Percentiles rank a stretch among this genome's conserved stretches.
Conservation (phyloP, 2,329 filamentous ascomycete genomes). For the Trichoderma sp. region DNA sequence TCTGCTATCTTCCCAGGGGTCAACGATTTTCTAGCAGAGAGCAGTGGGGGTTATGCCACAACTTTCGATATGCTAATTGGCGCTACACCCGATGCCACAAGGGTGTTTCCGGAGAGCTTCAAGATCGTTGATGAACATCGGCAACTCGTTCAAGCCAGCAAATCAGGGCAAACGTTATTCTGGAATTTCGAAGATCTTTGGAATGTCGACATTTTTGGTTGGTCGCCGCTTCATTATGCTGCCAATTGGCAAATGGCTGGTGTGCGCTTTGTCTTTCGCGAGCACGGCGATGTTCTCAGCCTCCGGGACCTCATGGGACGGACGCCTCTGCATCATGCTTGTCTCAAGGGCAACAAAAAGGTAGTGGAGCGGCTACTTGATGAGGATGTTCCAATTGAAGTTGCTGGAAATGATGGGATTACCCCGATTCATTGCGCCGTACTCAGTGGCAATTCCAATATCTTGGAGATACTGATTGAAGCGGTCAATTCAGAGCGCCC, state of each 20-base stretch:
- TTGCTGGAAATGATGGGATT: constrained; percentile 5
- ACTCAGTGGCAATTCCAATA: background rate
- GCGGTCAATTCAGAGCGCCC: no score
- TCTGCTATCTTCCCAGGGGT: background rate
- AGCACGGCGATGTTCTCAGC: background rate
- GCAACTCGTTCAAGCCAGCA: background rate
- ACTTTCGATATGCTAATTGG: background rate
- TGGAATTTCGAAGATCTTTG: background rate
- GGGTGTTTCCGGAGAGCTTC: background rate
- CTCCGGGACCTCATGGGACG: constrained; percentile 4
- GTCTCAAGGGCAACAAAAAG: background rate
- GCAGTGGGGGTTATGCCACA: background rate
- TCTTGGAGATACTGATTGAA: background rate
- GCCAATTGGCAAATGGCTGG: background rate
- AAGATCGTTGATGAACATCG: background rate
- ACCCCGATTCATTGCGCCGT: constrained; percentile 22
- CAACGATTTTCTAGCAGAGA: no score
- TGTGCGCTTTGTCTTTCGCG: background rate
- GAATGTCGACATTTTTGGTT: background rate
- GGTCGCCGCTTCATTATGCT: constrained; percentile 23
- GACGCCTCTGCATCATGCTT: constrained; percentile 23
- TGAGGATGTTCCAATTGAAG: background rate
- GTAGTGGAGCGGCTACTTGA: background rate
- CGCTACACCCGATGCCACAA: rapidly evolving
- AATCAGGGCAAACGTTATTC: no score